Evolutionary conservation across 2,329 filamentous ascomycete species (phyloP), one percentile per base, ranked within the genome.

Genomic region (Diplodia sapinea): DNA sequence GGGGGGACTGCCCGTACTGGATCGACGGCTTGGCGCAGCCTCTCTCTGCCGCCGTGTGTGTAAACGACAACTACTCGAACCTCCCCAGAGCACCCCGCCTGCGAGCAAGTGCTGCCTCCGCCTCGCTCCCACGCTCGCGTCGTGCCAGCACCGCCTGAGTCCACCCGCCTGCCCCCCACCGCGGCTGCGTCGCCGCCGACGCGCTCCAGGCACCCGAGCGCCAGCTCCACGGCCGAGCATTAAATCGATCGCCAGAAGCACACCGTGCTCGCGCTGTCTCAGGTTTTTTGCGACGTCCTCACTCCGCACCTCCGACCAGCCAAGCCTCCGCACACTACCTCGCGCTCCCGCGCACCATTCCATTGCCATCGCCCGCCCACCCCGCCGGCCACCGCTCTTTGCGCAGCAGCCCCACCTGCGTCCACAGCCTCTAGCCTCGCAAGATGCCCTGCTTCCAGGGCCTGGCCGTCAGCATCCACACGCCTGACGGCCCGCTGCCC

Each of bases 361-460:
- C 52, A 26, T n/a, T 29, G n/a, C 47, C 59, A 29, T 20, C 59
- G 29, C 59, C 59, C 47, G 17, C 52, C 38, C 59, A 33, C 59
- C 59, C 31, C 47, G 17, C 52, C 29, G 23, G 65, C 65, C 65
- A 67, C 65, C 65, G 65, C 65, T 67, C 65, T 67, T 67, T 61
- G 65, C 49, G 54, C 43, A 15, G n/a, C 33, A 67, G 65, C 65
- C 65, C 65, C 65, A 38, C 65, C 65, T 55, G 23, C 55, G 47
- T 33, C 29, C 23, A 15, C 26, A 23, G 36, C 52, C 36, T n/a
- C 31, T n/a, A 56, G 66, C 69, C 43, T 62, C 68, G 65, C 70
- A 70, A 70, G 67, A 91, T 91, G 95, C 95, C 95, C 84, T 98
- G 94, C 88, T 99, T 98, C 85, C 96, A 98, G 85, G 95, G 95